Evolutionary conservation across 306 rosid genomes (phyloP).

Genomic region (Alnus rubra): DNA sequence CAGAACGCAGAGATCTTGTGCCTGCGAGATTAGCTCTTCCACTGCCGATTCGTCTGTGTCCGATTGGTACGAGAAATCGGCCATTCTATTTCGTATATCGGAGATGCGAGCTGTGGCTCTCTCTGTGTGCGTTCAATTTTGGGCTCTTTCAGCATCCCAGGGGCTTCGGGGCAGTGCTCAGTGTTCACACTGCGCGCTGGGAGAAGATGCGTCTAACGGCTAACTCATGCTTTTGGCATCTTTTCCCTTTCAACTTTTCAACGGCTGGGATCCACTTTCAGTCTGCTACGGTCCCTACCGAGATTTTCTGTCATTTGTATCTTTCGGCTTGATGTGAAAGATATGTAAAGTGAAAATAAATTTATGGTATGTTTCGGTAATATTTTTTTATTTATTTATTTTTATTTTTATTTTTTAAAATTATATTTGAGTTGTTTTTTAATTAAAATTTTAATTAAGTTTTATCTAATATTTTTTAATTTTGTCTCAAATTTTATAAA

Average conservation of each 20-base stretch:
- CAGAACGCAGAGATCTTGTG: constrained; percentile 62
- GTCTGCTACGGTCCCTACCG: no score
- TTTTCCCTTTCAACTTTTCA: neutral
- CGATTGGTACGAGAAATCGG: constrained; percentile 48
- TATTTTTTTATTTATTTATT: no score
- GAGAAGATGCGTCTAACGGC: constrained; percentile 43
- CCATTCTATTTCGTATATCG: constrained; percentile 33
- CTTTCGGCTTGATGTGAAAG: no score
- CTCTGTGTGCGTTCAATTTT: neutral
- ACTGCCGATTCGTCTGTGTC: constrained; percentile 70
- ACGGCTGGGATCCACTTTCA: constrained; percentile 27
- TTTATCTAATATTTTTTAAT: no score
- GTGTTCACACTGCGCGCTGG: neutral
- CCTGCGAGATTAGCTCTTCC: constrained; percentile 65
- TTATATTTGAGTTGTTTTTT: no score
- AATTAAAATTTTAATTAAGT: no score
- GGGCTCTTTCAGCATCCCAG: neutral
- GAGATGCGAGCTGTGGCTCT: neutral
- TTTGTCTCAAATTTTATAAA: no score
- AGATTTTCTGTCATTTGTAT: no score
- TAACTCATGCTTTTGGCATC: constrained; percentile 23
- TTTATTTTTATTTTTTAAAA: no score
- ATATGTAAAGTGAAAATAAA: no score
- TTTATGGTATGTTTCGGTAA: no score
- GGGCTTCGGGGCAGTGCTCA: neutral